Conservation (phyloP, 1,284 basidiomycete species). For the Puccinia horiana region DNA sequence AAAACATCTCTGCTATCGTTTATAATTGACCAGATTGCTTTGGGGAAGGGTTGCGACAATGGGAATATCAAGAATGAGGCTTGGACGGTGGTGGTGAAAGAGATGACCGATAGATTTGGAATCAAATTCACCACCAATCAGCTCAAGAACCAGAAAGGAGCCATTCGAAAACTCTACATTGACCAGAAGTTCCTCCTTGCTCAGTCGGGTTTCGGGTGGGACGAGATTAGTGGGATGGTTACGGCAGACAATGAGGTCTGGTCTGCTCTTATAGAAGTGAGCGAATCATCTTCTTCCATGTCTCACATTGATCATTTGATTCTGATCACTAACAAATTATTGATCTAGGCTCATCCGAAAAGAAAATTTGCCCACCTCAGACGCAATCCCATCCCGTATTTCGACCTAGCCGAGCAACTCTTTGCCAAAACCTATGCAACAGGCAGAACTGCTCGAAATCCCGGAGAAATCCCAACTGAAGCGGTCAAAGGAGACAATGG, state of each 20-base stretch:
- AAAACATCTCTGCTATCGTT: not conserved
- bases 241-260: not conserved
- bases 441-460: not conserved
- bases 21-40: not conserved
- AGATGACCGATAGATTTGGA: not conserved
- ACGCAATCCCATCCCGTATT: not conserved
- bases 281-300: too few species aligned
- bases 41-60: not conserved
- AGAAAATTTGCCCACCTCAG: not conserved
- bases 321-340: too few species aligned
- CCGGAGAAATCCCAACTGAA: not conserved
- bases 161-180: not conserved
- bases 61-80: not conserved
- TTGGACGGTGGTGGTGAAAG: not conserved
- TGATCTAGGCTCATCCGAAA: not conserved
- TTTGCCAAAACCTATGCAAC: not conserved
- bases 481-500: too few species aligned
- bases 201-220: conserved; percentile 22
- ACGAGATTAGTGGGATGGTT: not conserved
- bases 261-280: not conserved
- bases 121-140: not conserved
- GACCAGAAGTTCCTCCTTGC: not conserved
- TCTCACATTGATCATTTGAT: not conserved
- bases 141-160: conserved; percentile 22
- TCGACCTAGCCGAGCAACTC: not conserved